Evolutionary conservation across 768 basidiomycete species (phyloP).

Genomic region (Pluteus cervinus): DNA sequence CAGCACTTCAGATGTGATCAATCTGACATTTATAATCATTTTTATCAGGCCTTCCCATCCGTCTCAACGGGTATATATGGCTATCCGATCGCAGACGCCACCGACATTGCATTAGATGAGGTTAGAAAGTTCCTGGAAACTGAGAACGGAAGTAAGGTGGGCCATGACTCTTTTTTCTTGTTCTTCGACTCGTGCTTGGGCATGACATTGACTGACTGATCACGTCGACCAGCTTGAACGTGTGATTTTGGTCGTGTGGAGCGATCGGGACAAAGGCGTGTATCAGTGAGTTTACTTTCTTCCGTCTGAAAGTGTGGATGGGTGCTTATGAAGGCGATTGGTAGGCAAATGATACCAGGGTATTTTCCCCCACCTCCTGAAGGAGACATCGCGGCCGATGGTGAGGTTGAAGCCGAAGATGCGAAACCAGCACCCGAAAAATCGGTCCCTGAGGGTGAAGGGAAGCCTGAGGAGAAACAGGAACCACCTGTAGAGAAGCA

Average conservation of each 20-base stretch:
- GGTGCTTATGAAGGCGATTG: too few relatives aligned
- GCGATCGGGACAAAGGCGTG: constrained; percentile 51
- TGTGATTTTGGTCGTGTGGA: constrained; percentile 73
- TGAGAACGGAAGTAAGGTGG: constrained; percentile 40
- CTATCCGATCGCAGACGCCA: constrained; percentile 71
- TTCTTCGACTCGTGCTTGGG: constrained; percentile 1
- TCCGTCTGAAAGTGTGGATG: too few relatives aligned
- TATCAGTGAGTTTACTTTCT: constrained; percentile 49
- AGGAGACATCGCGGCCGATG: too few relatives aligned
- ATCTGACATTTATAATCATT: neutral
- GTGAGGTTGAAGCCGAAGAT: too few relatives aligned
- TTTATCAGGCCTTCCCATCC: constrained; percentile 65
- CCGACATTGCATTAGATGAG: constrained; percentile 59
- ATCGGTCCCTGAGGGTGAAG: too few relatives aligned
- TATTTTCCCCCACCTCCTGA: too few relatives aligned
- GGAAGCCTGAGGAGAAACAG: too few relatives aligned
- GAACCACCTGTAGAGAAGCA: too few relatives aligned
- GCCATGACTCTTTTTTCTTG: constrained; percentile 16
- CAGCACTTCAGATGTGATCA: neutral
- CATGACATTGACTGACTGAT: neutral
- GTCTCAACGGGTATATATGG: constrained; percentile 78
- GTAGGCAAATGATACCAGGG: too few relatives aligned
- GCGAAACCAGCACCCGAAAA: too few relatives aligned
- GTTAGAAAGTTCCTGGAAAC: constrained; percentile 54
- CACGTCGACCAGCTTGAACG: constrained; percentile 47